Percentiles rank a stretch among this genome's conserved stretches.
Conservation (phyloP, 78 protist species). For the Dictyostelium capitatum region DNA sequence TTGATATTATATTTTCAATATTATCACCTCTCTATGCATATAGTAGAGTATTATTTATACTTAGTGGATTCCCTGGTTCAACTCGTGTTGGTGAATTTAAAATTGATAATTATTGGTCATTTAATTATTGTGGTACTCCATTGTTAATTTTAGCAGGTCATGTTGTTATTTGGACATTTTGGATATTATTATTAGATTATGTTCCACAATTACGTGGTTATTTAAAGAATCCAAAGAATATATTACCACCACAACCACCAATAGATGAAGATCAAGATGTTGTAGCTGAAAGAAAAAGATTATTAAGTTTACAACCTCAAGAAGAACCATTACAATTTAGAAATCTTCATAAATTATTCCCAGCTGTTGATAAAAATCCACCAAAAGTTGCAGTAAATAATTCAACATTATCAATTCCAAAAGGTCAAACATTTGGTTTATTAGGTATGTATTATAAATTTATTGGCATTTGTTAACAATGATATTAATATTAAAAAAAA, state of each 20-base stretch:
- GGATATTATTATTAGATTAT: constrained; percentile 25
- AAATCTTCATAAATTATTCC: constrained; percentile 24
- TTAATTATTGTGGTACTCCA: not conserved
- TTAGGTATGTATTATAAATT: no score
- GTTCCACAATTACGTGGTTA: not conserved
- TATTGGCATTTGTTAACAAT: no score
- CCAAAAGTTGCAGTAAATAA: constrained; percentile 32
- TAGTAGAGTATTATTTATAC: not conserved
- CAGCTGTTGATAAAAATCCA: constrained; percentile 9
- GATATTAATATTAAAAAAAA: no score
- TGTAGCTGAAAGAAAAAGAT: not conserved
- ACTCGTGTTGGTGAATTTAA: not conserved
- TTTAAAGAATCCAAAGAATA: not conserved
- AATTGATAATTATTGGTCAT: not conserved
- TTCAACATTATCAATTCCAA: constrained; percentile 29
- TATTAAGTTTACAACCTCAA: not conserved
- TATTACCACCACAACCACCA: constrained; percentile 3
- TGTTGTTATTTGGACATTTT: not conserved
- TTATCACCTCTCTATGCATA: constrained; percentile 5
- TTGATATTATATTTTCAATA: not conserved
- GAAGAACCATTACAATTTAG: constrained; percentile 15
- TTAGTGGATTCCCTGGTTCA: not conserved
- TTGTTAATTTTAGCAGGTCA: not conserved
- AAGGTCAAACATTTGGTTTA: constrained; percentile 53
- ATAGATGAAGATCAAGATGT: constrained; percentile 25